These are phyloP conservation scores for Allomyces arbusculus DNA, from an alignment of 192 early-diverging fungal genomes.

Conservation along the genomic window DNA sequence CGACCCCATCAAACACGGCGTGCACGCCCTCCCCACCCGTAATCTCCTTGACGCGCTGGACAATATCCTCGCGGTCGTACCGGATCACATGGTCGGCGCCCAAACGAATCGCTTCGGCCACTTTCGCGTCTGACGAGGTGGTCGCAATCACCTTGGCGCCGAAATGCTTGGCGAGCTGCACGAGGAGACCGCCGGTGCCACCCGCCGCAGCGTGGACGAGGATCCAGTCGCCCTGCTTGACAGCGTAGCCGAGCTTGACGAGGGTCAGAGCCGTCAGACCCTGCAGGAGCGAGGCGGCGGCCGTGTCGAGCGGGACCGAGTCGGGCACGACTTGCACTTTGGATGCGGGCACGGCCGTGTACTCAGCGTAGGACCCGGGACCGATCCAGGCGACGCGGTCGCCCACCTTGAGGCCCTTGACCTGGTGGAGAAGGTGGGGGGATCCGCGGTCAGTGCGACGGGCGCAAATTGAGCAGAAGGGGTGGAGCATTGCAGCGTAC, in stretches of 20 bases:
- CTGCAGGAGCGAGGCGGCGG: constrained; percentile 50
- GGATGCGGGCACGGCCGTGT: constrained; percentile 21
- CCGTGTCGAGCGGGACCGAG: constrained; percentile 28
- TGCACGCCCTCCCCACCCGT: constrained; percentile 54
- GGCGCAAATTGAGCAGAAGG: too few species aligned
- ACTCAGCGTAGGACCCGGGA: constrained; percentile 52
- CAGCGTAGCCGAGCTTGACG: constrained; percentile 42
- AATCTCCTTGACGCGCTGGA: constrained; percentile 45
- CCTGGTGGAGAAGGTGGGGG: too few species aligned
- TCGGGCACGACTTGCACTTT: constrained; percentile 24
- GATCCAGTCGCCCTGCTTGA: constrained; percentile 52
- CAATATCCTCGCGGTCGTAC: constrained; percentile 45
- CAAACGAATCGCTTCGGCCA: constrained; percentile 23
- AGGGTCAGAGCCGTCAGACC: constrained; percentile 64
- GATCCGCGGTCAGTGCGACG: too few species aligned
- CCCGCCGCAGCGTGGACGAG: constrained; percentile 81
- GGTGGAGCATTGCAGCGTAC: neutral
- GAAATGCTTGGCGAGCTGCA: constrained; percentile 47
- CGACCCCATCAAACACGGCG: constrained; percentile 77
- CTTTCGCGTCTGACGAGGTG: constrained; percentile 50
- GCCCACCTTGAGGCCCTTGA: constrained; percentile 43
- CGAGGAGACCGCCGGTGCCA: constrained; percentile 60
- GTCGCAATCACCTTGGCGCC: constrained; percentile 85
- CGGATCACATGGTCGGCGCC: constrained; percentile 56
- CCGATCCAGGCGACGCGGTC: constrained; percentile 61